Conservation (phyloP, 164 flowering plant genomes). For the Vitis riparia region DNA sequence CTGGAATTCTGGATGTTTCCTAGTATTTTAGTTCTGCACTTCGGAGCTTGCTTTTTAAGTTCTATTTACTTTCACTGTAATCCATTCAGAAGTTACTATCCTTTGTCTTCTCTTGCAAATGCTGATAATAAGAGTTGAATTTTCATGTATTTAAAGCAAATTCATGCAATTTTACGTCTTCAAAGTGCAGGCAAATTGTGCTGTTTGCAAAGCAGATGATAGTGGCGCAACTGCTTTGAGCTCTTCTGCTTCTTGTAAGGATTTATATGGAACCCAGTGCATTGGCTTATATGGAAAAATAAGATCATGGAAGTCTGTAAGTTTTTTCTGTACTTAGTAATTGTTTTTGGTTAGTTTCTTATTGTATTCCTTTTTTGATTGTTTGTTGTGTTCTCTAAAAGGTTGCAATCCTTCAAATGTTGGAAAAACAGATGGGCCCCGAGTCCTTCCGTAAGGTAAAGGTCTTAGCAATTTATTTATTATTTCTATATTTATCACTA, state of each 20-base stretch:
- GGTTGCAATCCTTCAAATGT: constrained; percentile 96
- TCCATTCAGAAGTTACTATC: too few relatives aligned
- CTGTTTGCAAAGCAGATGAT: constrained; percentile 86
- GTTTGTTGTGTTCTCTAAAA: constrained; percentile 17
- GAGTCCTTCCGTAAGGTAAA: constrained; percentile 86
- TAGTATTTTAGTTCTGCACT: not conserved
- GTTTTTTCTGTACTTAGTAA: constrained; percentile 23
- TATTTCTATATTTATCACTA: not conserved
- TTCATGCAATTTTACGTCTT: too few relatives aligned
- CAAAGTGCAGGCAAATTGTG: constrained; percentile 78
- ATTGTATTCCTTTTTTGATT: not conserved
- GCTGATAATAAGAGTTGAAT: too few relatives aligned
- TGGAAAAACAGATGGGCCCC: constrained; percentile 99
- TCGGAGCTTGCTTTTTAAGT: not conserved
- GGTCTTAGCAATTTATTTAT: not conserved
- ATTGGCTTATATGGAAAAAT: constrained; percentile 88
- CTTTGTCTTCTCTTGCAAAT: too few relatives aligned
- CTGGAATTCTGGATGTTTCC: too few relatives aligned
- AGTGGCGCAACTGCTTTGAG: constrained; percentile 83
- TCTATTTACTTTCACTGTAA: too few relatives aligned
- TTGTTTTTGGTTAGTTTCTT: not conserved
- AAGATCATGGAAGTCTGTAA: constrained; percentile 95
- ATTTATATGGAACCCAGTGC: constrained; percentile 80
- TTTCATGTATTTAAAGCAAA: too few relatives aligned
- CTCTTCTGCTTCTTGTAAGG: constrained; percentile 61